Evolutionary conservation across 768 basidiomycete species (phyloP).

Genomic region (Russula ochroleuca): DNA sequence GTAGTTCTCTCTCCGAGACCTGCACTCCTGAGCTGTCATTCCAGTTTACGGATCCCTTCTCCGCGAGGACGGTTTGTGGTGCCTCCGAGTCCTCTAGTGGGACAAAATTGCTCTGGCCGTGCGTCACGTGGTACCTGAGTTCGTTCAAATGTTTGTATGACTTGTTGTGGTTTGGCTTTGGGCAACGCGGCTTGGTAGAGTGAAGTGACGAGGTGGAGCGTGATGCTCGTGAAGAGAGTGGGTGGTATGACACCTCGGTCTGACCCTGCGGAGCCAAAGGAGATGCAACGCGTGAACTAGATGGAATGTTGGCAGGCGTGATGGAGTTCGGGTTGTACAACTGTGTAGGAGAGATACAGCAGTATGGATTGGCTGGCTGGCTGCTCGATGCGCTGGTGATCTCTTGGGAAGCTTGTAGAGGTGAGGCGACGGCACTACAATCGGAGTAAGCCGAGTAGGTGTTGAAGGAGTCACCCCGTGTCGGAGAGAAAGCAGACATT

Average conservation of each 20-base stretch:
- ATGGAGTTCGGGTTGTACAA: no score
- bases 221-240: no score
- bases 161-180: no score
- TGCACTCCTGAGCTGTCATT: constrained; percentile 36
- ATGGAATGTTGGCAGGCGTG: no score
- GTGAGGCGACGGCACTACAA: constrained; percentile 43
- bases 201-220: constrained; percentile 15
- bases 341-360: constrained; percentile 47
- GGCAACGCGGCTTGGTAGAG: no score
- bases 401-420: constrained; percentile 51
- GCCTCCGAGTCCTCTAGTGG: no score
- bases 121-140: background rate
- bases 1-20: constrained; percentile 51
- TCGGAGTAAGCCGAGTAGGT: constrained; percentile 52
- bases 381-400: background rate
- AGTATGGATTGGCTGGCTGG: constrained; percentile 35
- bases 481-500: constrained; percentile 36
- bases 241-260: constrained; percentile 13
- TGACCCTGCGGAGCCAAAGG: no score
- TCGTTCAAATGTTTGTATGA: no score
- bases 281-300: no score
- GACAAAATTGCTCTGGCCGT: constrained; percentile 16
- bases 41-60: constrained; percentile 38
- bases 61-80: background rate
- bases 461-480: constrained; percentile 56